Evolutionary conservation across 768 basidiomycete species (phyloP).

Genomic region (Tephrocybe sp.): DNA sequence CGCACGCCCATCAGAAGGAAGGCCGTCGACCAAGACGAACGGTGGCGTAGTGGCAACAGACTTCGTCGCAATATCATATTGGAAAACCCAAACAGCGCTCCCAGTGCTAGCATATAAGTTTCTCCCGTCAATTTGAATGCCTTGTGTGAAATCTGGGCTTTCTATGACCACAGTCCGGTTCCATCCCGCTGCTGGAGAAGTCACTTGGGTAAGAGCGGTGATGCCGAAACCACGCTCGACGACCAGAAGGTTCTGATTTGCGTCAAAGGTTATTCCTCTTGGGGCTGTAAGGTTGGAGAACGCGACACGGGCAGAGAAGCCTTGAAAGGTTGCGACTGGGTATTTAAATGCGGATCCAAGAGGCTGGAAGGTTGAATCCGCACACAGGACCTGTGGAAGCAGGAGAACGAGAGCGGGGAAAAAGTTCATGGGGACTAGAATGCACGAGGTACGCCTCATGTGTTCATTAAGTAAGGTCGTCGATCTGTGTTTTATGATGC

Average conservation of each 20-base stretch:
- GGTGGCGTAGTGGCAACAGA: conserved; percentile 21
- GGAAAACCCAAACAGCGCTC: conserved; percentile 29
- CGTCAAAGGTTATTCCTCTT: conserved; percentile 39
- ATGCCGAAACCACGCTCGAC: conserved; percentile 41
- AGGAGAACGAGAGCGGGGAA: background rate
- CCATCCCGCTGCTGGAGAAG: conserved; percentile 26
- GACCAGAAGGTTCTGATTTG: conserved; percentile 35
- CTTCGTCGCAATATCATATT: conserved; percentile 31
- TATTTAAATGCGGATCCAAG: conserved; percentile 27
- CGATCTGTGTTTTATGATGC: too few species aligned
- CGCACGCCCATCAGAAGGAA: conserved; percentile 41
- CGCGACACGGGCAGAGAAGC: conserved; percentile 32
- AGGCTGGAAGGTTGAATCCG: conserved; percentile 26
- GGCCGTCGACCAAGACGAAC: conserved; percentile 25
- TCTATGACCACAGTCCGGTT: conserved; percentile 34
- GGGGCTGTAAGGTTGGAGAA: conserved; percentile 41
- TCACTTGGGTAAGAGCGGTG: conserved; percentile 29
- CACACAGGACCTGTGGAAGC: background rate
- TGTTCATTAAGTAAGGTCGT: too few species aligned
- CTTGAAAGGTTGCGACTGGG: conserved; percentile 31
- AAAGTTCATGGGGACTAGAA: background rate
- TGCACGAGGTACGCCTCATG: background rate
- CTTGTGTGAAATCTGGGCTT: conserved; percentile 38
- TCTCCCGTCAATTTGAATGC: conserved; percentile 35
- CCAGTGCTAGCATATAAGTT: conserved; percentile 39